phyloP scores from a whole-genome alignment of 306 rosid genomes.

The Quercus mongolica region DNA sequence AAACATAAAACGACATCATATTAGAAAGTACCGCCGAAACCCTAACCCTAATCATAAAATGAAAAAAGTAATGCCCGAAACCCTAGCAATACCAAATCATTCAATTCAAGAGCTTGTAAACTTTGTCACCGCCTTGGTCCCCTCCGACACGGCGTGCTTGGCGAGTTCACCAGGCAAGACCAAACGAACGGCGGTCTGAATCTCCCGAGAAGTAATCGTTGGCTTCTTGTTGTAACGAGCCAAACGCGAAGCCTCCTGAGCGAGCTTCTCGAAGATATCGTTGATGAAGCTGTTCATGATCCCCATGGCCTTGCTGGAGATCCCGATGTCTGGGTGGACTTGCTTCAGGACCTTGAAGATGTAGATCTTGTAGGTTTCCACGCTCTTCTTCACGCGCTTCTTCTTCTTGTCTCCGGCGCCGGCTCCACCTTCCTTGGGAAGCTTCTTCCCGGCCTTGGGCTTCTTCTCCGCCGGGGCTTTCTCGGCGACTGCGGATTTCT shows the following conservation, averaged over 20 bases:
- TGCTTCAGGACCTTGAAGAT: slow-evolving; percentile 82
- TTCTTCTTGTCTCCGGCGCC: slow-evolving; percentile 59
- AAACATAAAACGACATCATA: not conserved
- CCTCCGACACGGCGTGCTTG: slow-evolving; percentile 79
- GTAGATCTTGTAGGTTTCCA: slow-evolving; percentile 73
- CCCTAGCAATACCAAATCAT: not conserved
- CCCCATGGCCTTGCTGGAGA: slow-evolving; percentile 85
- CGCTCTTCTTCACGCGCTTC: slow-evolving; percentile 62
- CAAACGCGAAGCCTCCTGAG: slow-evolving; percentile 64
- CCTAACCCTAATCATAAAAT: not conserved
- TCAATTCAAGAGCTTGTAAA: slow-evolving; percentile 54
- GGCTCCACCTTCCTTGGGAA: slow-evolving; percentile 57
- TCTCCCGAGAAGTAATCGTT: slow-evolving; percentile 70
- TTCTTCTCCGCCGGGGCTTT: slow-evolving; percentile 64
- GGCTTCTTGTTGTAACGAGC: slow-evolving; percentile 77
- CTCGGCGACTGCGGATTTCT: slow-evolving; percentile 38
- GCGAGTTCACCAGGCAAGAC: slow-evolving; percentile 81
- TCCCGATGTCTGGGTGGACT: slow-evolving; percentile 79
- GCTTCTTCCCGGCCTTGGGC: slow-evolving; percentile 79
- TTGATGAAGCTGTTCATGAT: slow-evolving; percentile 82
- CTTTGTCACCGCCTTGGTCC: slow-evolving; percentile 73
- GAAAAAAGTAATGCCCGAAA: not conserved
- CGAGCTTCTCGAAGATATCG: slow-evolving; percentile 78
- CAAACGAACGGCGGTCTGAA: slow-evolving; percentile 71
- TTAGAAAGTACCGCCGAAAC: not conserved